A percentile compares a stretch with the other conserved stretches of the same genome.
Evolutionary conservation across 2,329 filamentous ascomycete genomes (phyloP).

Genomic region (Aspergillus pseudoviridinutans): DNA sequence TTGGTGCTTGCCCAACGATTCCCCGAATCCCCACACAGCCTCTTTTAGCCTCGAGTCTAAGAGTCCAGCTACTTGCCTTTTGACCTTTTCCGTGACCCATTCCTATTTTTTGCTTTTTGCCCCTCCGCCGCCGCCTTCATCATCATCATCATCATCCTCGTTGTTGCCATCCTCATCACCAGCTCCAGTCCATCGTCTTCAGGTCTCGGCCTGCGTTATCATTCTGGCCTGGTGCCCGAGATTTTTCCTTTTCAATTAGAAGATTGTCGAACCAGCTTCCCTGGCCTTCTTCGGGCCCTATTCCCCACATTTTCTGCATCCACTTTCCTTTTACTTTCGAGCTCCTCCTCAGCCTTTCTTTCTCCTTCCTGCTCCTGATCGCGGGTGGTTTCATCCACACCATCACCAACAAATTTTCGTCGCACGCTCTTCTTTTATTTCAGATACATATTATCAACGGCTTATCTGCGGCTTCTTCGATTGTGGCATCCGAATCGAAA

Average conservation of each 20-base stretch:
- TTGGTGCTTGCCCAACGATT: neutral
- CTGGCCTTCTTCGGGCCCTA: neutral
- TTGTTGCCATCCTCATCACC: slow-evolving; percentile 4
- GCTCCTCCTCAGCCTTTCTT: neutral
- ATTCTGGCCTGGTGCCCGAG: slow-evolving; percentile 14
- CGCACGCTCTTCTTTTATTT: neutral
- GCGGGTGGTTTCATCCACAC: neutral
- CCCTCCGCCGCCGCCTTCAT: neutral
- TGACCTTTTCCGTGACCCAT: neutral
- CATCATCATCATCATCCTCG: slow-evolving; percentile 3
- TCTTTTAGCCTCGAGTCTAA: neutral
- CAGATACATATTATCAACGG: neutral
- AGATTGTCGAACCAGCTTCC: neutral
- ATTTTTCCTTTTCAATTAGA: neutral
- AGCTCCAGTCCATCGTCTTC: slow-evolving; percentile 2
- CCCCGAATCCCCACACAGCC: neutral
- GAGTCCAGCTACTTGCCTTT: neutral
- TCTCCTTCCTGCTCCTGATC: neutral
- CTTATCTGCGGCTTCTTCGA: neutral
- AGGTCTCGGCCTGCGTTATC: slow-evolving; percentile 1
- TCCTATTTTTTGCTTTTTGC: neutral
- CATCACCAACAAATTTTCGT: neutral
- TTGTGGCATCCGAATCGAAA: neutral
- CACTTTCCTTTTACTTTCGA: neutral
- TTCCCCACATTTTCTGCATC: neutral